Evolutionary conservation across 495 filamentous ascomycete genomes (phyloP).

Genomic region (Melanomma pulvis-pyrius): DNA sequence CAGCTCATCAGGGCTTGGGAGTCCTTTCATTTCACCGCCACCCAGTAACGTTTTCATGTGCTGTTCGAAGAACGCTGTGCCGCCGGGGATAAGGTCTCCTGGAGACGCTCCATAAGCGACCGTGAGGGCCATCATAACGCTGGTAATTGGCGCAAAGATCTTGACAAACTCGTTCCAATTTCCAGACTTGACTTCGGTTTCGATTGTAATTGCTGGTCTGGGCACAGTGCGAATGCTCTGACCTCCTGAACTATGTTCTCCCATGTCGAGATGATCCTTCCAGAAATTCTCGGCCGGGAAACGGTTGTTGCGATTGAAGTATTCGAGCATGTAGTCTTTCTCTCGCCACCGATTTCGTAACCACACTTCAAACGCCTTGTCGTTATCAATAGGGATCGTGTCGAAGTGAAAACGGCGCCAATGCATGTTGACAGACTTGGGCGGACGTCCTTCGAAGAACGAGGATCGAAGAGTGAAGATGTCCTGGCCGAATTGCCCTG

Average conservation of each 20-base stretch:
- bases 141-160: slow-evolving; percentile 49
- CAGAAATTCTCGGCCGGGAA: slow-evolving; percentile 46
- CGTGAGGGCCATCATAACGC: slow-evolving; percentile 40
- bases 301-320: slow-evolving; percentile 40
- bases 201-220: slow-evolving; percentile 30
- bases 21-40: slow-evolving; percentile 31
- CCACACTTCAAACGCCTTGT: slow-evolving; percentile 46
- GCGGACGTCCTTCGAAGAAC: slow-evolving; percentile 49
- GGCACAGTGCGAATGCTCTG: slow-evolving; percentile 30
- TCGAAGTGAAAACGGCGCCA: slow-evolving; percentile 48
- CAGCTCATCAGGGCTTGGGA: slow-evolving; percentile 32
- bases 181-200: slow-evolving; percentile 46
- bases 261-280: slow-evolving; percentile 37
- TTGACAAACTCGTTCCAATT: slow-evolving; percentile 48
- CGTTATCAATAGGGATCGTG: slow-evolving; percentile 45
- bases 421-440: slow-evolving; percentile 51
- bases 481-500: slow-evolving; percentile 48
- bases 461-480: slow-evolving; percentile 49
- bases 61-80: slow-evolving; percentile 30
- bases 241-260: slow-evolving; percentile 20
- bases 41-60: slow-evolving; percentile 26
- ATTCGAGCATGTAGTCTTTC: slow-evolving; percentile 50
- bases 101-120: slow-evolving; percentile 41
- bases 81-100: slow-evolving; percentile 33
- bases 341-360: slow-evolving; percentile 49